A percentile compares a stretch with the other conserved stretches of the same genome.
phyloP scores from a whole-genome alignment of 2,329 filamentous ascomycete genomes.

The Didymella lethalis region DNA sequence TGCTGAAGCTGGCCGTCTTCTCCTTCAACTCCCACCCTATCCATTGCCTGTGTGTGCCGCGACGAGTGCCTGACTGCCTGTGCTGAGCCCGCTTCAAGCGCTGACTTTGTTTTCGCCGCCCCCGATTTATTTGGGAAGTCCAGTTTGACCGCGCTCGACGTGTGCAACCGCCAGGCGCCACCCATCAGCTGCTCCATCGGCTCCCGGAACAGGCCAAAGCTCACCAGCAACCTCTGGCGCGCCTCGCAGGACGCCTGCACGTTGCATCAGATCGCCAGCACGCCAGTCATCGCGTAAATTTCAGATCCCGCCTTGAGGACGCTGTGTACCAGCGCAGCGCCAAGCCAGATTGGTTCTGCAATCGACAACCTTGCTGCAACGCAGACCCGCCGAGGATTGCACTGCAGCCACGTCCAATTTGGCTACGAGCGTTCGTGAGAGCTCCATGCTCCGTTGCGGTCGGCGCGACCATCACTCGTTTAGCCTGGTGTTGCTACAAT shows the following conservation, averaged over 20 bases:
- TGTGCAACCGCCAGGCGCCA: slow-evolving; percentile 40
- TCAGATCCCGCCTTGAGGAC: slow-evolving; percentile 37
- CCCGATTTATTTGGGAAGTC: slow-evolving; percentile 24
- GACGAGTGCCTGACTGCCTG: slow-evolving; percentile 3
- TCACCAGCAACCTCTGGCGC: slow-evolving; percentile 23
- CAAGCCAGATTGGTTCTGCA: slow-evolving; percentile 29
- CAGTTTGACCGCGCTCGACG: slow-evolving; percentile 28
- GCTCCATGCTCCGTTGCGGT: slow-evolving; percentile 36
- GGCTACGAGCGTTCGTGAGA: slow-evolving; percentile 30
- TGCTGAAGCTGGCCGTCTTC: slow-evolving; percentile 15
- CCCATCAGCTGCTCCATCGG: slow-evolving; percentile 27
- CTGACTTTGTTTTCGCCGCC: slow-evolving; percentile 32
- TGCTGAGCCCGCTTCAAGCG: slow-evolving; percentile 7
- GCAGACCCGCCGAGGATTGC: slow-evolving; percentile 23
- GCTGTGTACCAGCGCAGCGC: slow-evolving; percentile 28
- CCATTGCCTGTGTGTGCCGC: slow-evolving; percentile 8
- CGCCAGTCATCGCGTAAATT: slow-evolving; percentile 28
- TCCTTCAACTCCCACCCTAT: slow-evolving; percentile 12
- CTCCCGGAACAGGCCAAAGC: slow-evolving; percentile 23
- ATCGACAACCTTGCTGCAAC: slow-evolving; percentile 30
- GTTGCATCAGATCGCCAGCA: slow-evolving; percentile 31
- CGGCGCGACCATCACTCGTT: slow-evolving; percentile 38
- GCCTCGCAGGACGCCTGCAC: slow-evolving; percentile 33
- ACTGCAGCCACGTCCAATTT: slow-evolving; percentile 48
- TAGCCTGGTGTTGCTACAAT: slow-evolving; percentile 40